Base-by-base conservation (phyloP, 176 grass and related monocot species). In the Raddia distichophylla region DNA sequence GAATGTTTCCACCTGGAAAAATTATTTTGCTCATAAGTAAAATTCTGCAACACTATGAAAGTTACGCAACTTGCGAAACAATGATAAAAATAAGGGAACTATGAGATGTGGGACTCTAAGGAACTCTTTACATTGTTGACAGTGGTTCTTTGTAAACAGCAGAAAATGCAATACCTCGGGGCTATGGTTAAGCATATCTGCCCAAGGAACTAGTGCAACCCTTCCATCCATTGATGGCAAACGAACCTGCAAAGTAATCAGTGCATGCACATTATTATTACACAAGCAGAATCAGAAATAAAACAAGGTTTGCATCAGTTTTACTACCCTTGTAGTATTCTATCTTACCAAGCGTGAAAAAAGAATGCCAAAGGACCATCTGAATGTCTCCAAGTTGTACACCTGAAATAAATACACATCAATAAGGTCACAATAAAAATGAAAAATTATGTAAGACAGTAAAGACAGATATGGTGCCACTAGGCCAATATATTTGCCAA, bases 101-200 rank as follows among this genome's bases (percentile, higher is more conserved):
- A 10, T 18, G 8, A 18, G 60, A 59, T 5, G 43, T 49, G 18
- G 42, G 8, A 35, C 69, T 34, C 34, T 84, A 46, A 68, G 55
- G 5, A 77, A 77, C 45, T 66, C 4, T 44, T 4, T 85, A 45
- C 45, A 62, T 10, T 76, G 42, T 73, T 48, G 3, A 65, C 10
- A 56, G 86, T 51, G 10, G 40, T 46, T 71, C 9, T 51, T 49
- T 43, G 12, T 64, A 63, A 44, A 42, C 20, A 59, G 51, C 17
- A 54, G 73, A 81, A 48, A 92, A 84, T 62, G 63, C 42, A 53
- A 69, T 89, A 98, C 96, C 92, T 98, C 89, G 60, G 90, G 85
- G 59, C 91, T 95, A 83, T 98, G 96, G 64, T 98, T 98, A 88
- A 98, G 93, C 96, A 98, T 98, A 90, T 95, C 96, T 74, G 96